Base-by-base conservation (phyloP, 495 filamentous ascomycete genomes). In the Daldinia decipiens region DNA sequence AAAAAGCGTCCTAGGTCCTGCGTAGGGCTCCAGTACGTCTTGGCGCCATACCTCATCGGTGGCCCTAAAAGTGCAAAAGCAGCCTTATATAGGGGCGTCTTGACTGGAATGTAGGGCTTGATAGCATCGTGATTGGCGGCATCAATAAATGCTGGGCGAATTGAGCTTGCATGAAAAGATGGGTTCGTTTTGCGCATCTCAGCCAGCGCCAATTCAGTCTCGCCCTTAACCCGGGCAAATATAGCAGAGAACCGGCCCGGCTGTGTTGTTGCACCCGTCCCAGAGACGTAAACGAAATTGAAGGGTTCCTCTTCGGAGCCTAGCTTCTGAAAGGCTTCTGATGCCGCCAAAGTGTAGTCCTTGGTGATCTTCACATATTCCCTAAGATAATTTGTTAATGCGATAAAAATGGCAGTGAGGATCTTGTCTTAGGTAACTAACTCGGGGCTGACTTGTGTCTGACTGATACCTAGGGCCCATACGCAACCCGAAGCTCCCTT, bases 271-370 rank as follows among this genome's bases (percentile, higher is more conserved):
- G 83, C 78, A 32, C 86, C 85, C 62, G 83, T 82, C 27, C 91
- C 90, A 0, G 90, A 92, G 51, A 93, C 85, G 73, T 89, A 89
- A 71, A 93, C 81, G 71, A 93, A 93, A 43, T 85, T 87, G 79
- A 93, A 88, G 15, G 87, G 81, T 43, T 84, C 75, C 15, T 73
- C 65, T 15, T 72, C 68, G 2, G 67, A 26, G 0, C 80, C 77
- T 43, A 90, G 80, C 5, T 76, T 77, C n/a, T 83, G 71, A 74
- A 92, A 89, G 13, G 89, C 87, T 50, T 84, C 77, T 2, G 89
- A 89, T 19, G 88, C 87, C 1, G 83, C 84, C 21, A 92, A 76
- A 8, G 90, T 76, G 66, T 87, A 92, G 73, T 85, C 83, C 59
- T 88, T 81, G 0, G 90, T 93, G 65, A 93, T 92, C 43, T 84